Base-by-base conservation (phyloP, 75 land plant genomes). In the Pinus albicaulis region DNA sequence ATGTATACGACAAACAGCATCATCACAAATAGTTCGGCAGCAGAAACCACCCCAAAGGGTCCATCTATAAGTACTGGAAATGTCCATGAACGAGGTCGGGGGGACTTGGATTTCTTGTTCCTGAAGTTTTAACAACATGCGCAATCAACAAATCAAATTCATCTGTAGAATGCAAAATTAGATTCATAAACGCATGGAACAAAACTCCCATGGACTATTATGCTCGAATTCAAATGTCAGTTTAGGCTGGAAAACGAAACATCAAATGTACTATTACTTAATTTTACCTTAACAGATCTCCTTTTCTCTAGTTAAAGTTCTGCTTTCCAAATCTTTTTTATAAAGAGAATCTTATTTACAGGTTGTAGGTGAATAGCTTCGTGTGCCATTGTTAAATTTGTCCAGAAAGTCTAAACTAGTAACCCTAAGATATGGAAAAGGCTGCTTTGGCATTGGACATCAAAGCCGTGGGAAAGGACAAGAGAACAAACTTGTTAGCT, bases 41-140 rank as follows among this genome's bases (percentile, higher is more conserved):
- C 98, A 60, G 93, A 90, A 19, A 92, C 90, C 36, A 95, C 95
- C 34, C 95, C 98, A 80, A 95, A 88, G 19, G 89, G 90, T 66
- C 98, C 95, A 80, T 89, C 86, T 55, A 89, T 87, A 57, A 95
- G 78, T 22, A 89, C 82, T 38, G 95, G 98, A 59, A 89, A 87
- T 44, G 92, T 92, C 94, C 92, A 90, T 53, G 90, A 56, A 26
- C 86, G 85, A 65, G 82, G 85, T 15, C 83, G 23, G 3, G 86
- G 83, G 60, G 55, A 57, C 59, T 76, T 84, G 17, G 31, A n/a
- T 58, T 25, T 78, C 53, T 48, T 48, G 2, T 48, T 48, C 53
- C 53, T 48, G 53, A 48, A 48, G 53, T 48, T 48, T 48, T 48
- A 48, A 48, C 48, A 44, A 44, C 53, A 48, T 10, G 12, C 53